These are phyloP conservation scores for Xylaria scruposa DNA, from an alignment of 495 filamentous ascomycete species.

Conservation along the genomic window DNA sequence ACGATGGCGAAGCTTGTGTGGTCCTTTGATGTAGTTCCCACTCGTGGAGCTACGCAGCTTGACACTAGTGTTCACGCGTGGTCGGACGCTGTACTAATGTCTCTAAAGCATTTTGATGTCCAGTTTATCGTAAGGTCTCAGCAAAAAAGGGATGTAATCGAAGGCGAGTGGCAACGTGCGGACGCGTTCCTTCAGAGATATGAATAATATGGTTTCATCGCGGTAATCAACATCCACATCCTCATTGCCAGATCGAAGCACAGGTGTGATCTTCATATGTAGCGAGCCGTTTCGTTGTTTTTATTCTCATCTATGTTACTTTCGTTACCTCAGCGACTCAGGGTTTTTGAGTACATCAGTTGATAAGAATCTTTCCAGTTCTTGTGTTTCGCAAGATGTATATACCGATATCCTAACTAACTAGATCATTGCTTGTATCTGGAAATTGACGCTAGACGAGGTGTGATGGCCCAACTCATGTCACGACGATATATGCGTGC, in stretches of 20 bases:
- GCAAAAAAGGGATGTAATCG: not conserved
- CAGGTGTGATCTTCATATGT: no score
- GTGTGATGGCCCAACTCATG: not conserved
- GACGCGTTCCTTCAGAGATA: not conserved
- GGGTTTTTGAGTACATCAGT: no score
- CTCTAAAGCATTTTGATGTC: not conserved
- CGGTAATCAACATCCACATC: no score
- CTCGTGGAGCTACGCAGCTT: not conserved
- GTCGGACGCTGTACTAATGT: not conserved
- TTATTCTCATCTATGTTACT: no score
- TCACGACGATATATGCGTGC: not conserved
- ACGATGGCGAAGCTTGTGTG: conserved; percentile 30
- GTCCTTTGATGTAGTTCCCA: conserved; percentile 27
- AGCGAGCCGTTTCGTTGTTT: no score
- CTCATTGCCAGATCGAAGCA: no score
- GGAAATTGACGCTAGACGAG: no score
- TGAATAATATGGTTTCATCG: not conserved
- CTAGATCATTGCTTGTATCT: no score
- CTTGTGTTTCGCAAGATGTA: no score
- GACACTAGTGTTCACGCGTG: conserved; percentile 4
- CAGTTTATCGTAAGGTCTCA: not conserved
- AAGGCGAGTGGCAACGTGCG: not conserved
- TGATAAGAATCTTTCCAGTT: no score
- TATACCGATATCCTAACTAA: no score
- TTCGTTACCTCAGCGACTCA: no score